Conservation (phyloP, 2,329 filamentous ascomycete species). For the Didymella keratinophila region DNA sequence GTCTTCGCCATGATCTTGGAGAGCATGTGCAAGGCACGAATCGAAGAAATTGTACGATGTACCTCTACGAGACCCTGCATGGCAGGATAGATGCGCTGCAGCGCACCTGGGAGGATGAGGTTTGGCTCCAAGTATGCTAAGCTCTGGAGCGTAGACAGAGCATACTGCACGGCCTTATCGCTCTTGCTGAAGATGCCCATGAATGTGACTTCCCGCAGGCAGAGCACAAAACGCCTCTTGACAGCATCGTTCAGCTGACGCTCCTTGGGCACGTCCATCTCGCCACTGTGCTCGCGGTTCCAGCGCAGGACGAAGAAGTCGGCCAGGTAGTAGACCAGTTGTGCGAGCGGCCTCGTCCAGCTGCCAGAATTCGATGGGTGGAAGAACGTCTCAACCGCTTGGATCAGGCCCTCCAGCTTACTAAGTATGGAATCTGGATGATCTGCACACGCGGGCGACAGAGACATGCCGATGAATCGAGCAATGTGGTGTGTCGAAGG, state of each 20-base stretch:
- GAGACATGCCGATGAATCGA: slow-evolving; percentile 88
- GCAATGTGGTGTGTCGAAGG: slow-evolving; percentile 92
- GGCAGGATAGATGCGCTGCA: slow-evolving; percentile 96
- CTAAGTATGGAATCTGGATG: slow-evolving; percentile 81
- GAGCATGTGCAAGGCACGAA: slow-evolving; percentile 90
- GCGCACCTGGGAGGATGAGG: slow-evolving; percentile 87
- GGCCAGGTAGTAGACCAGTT: slow-evolving; percentile 89
- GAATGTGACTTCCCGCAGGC: slow-evolving; percentile 90
- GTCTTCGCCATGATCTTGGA: slow-evolving; percentile 89
- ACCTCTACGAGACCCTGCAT: slow-evolving; percentile 97
- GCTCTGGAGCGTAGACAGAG: slow-evolving; percentile 86
- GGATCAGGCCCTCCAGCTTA: slow-evolving; percentile 87
- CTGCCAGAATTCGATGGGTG: slow-evolving; percentile 93
- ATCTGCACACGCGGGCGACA: slow-evolving; percentile 83
- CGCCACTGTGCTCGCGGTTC: slow-evolving; percentile 93
- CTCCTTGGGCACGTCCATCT: slow-evolving; percentile 84
- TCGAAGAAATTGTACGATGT: slow-evolving; percentile 91
- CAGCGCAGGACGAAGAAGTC: slow-evolving; percentile 98
- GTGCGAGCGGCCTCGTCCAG: slow-evolving; percentile 90
- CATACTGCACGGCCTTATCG: slow-evolving; percentile 88
- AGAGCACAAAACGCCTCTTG: slow-evolving; percentile 87
- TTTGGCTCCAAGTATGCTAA: slow-evolving; percentile 90
- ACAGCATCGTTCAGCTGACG: slow-evolving; percentile 81
- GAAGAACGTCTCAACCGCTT: slow-evolving; percentile 98
- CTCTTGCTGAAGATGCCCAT: slow-evolving; percentile 99